These are phyloP conservation scores for Sugiyamaella americana DNA, from an alignment of 805 yeast genomes.

Conservation along the genomic window DNA sequence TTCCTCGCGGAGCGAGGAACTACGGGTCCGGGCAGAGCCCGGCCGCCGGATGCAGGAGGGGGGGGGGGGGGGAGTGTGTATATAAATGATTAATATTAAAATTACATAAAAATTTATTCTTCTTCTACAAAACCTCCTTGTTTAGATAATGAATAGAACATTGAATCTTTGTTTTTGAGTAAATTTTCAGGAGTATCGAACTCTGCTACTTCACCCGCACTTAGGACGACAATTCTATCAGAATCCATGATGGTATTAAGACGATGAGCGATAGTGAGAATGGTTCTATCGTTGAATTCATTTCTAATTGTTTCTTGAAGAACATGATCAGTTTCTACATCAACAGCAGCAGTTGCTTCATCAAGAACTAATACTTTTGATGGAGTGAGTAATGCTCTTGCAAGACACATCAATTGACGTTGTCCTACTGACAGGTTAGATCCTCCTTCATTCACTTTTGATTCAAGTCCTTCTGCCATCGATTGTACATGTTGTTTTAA, in stretches of 20 bases:
- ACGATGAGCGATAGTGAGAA: slow-evolving; percentile 72
- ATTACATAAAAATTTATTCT: no score
- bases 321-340: slow-evolving; percentile 74
- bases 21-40: no score
- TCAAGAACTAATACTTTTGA: slow-evolving; percentile 74
- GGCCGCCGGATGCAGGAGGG: no score
- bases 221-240: slow-evolving; percentile 71
- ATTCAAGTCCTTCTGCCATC: slow-evolving; percentile 52
- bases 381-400: slow-evolving; percentile 72
- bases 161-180: slow-evolving; percentile 55
- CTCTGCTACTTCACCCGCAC: slow-evolving; percentile 67
- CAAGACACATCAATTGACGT: slow-evolving; percentile 76
- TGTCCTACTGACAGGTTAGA: slow-evolving; percentile 82
- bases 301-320: slow-evolving; percentile 73
- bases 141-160: slow-evolving; percentile 68
- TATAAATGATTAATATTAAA: background rate
- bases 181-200: slow-evolving; percentile 67
- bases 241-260: slow-evolving; percentile 81
- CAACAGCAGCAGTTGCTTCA: slow-evolving; percentile 89
- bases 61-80: slow-evolving; percentile 1
- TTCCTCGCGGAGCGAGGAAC: no score
- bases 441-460: slow-evolving; percentile 68
- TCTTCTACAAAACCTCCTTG: slow-evolving; percentile 58
- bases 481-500: slow-evolving; percentile 54
- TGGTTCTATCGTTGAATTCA: slow-evolving; percentile 69